Evolutionary conservation across 75 land plant species (phyloP), one percentile per base, ranked within the genome.

Genomic region (Selaginella moellendorffii): DNA sequence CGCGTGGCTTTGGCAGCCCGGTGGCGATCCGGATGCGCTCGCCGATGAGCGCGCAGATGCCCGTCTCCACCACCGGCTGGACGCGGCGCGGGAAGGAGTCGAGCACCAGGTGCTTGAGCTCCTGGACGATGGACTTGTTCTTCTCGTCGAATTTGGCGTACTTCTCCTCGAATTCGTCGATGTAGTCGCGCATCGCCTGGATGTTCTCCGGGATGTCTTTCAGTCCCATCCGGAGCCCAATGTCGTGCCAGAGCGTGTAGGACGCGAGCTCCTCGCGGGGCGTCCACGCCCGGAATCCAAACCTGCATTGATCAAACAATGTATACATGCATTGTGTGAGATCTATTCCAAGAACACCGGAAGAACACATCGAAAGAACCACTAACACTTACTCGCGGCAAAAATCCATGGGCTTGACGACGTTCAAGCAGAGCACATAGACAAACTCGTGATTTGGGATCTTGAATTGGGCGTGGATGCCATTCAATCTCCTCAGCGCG

Each of bases 151-250:
- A 36, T 36, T 36, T 36, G 46, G 14, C 5, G 46, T 36, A 5
- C 46, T 36, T 36, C 14, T 5, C 46, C 46, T 36, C 46, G 46
- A 36, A 5, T 36, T 14, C 14, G 46, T 5, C 46, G n/a, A 36
- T 14, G 46, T 5, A 36, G 5, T 5, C 14, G 5, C 46, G 5
- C 46, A 36, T 36, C 46, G 5, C 46, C 5, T 36, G 10, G 46
- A 36, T 36, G 46, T 14, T 36, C 14, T 14, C 9, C 0, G 74
- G 77, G 0, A 74, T 74, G 54, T 51, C n/a, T 9, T 56, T 28
- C 2, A 74, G 63, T 1, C 68, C 77, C 77, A 74, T 70, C 2
- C 68, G 59, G n/a, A 23, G 27, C 26, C 73, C 76, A 18, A 63
- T 28, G 53, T 65, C 74, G 30, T 62, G 68, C 77, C 77, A 74